Evolutionary conservation across 441 rosid genomes (phyloP).

Genomic region (Erodium moschatum): DNA sequence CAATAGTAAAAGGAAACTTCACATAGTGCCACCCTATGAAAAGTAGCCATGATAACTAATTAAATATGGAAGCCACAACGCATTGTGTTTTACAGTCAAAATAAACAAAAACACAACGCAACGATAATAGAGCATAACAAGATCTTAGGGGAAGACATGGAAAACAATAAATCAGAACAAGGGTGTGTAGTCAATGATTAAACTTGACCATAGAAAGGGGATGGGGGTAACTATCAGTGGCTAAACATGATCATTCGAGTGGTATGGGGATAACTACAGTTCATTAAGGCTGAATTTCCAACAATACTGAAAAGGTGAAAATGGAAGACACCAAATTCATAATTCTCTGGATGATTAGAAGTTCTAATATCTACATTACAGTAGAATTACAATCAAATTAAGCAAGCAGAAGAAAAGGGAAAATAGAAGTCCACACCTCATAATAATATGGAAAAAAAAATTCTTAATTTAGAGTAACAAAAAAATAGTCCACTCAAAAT

Average conservation of each 20-base stretch:
- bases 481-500: not conserved
- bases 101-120: not conserved
- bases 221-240: not conserved
- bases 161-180: not conserved
- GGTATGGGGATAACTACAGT: not conserved
- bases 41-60: not conserved
- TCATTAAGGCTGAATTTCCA: not conserved
- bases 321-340: not conserved
- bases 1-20: conserved; percentile 6
- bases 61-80: not conserved
- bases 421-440: not conserved
- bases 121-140: not conserved
- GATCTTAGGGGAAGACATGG: not conserved
- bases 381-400: not conserved
- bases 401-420: not conserved
- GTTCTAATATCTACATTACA: not conserved
- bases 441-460: not conserved
- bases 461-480: not conserved
- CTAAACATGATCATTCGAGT: not conserved
- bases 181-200: not conserved
- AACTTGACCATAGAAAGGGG: not conserved
- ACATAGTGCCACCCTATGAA: conserved; percentile 7
- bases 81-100: not conserved
- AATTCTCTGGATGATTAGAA: not conserved
- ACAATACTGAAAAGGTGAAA: not conserved